Evolutionary conservation across 495 filamentous ascomycete species (phyloP).

Genomic region (Collariella sp.): DNA sequence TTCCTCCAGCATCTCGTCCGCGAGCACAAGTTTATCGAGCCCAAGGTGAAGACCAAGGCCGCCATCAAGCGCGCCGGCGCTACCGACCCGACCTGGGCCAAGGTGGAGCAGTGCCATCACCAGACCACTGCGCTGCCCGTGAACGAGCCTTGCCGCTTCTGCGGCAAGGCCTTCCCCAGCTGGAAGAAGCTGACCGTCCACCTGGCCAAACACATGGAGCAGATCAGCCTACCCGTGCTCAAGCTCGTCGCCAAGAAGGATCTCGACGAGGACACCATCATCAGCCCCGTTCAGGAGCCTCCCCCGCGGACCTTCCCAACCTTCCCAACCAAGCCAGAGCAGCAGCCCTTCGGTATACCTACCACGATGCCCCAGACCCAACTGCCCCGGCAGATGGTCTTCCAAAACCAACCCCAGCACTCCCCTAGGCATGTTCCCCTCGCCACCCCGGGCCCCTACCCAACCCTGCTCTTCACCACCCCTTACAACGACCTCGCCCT

Average conservation of each 20-base stretch:
- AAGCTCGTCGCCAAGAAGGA: conserved; percentile 56
- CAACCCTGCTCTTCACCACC: not conserved
- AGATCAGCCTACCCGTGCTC: conserved; percentile 79
- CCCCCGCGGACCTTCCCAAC: conserved; percentile 34
- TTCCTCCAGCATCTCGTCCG: conserved; percentile 92
- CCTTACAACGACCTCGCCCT: conserved; percentile 12
- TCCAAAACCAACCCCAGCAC: not conserved
- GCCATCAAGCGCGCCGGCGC: conserved; percentile 47
- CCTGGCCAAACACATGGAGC: conserved; percentile 94
- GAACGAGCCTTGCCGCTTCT: conserved; percentile 88
- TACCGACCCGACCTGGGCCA: conserved; percentile 58
- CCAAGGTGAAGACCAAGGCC: conserved; percentile 54
- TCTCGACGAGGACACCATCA: conserved; percentile 51
- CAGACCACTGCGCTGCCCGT: conserved; percentile 56
- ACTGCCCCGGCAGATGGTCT: conserved; percentile 16
- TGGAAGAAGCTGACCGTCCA: conserved; percentile 96
- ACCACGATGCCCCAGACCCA: conserved; percentile 1
- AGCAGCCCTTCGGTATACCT: conserved; percentile 18
- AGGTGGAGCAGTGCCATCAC: conserved; percentile 72
- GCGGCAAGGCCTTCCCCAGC: conserved; percentile 66
- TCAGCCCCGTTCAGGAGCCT: conserved; percentile 53
- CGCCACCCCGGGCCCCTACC: not conserved
- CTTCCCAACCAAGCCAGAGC: conserved; percentile 31
- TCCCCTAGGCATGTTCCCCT: not conserved
- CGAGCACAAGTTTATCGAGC: conserved; percentile 83